Conservation (phyloP, 768 basidiomycete species). For the Terana coerulea region DNA sequence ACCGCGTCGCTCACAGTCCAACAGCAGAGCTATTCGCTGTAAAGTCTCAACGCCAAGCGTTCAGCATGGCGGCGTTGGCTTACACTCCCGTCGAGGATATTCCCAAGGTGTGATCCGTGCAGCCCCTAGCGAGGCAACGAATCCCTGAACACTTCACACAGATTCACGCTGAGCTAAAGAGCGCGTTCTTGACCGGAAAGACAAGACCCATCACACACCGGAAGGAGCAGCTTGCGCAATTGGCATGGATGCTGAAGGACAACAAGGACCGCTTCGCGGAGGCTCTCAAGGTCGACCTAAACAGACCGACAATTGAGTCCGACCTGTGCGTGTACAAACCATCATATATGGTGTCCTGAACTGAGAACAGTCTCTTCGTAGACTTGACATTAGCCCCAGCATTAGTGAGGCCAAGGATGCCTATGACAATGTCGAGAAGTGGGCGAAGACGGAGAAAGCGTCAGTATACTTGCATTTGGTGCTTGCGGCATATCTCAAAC, state of each 20-base stretch:
- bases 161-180: constrained; percentile 34
- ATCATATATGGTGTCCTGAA: no score
- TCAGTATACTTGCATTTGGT: constrained; percentile 32
- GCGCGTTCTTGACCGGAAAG: constrained; percentile 64
- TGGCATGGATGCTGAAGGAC: constrained; percentile 72
- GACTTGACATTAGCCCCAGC: constrained; percentile 56
- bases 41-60: no score
- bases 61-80: background rate
- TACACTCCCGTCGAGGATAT: constrained; percentile 16
- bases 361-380: constrained; percentile 24
- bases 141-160: background rate
- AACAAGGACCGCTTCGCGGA: constrained; percentile 58
- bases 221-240: constrained; percentile 72
- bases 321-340: constrained; percentile 46
- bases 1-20: no score
- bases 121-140: background rate
- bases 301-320: constrained; percentile 56
- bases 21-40: no score
- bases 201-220: constrained; percentile 62
- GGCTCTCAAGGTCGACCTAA: constrained; percentile 58
- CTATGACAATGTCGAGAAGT: constrained; percentile 64
- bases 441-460: constrained; percentile 64
- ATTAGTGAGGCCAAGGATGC: constrained; percentile 51
- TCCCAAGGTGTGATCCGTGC: constrained; percentile 8
- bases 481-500: background rate